Evolutionary conservation across 441 rosid species (phyloP).

Genomic region (Capsella rubella): DNA sequence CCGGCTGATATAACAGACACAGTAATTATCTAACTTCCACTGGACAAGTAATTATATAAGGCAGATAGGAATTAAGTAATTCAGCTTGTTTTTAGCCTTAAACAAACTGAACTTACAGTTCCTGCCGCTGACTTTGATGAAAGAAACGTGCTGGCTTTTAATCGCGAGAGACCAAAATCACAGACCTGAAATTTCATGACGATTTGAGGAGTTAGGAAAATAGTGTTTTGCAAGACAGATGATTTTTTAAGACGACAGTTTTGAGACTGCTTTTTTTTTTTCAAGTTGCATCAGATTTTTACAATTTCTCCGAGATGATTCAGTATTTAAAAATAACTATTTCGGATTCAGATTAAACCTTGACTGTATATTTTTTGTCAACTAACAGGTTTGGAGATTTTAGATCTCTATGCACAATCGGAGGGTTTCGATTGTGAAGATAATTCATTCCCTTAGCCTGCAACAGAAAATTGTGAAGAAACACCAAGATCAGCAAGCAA

Average conservation of each 20-base stretch:
- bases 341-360: conserved; percentile 44
- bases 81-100: conserved; percentile 28
- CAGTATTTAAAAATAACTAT: background rate
- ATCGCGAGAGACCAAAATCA: conserved; percentile 98
- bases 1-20: conserved; percentile 70
- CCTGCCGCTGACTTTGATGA: conserved; percentile 99
- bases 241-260: background rate
- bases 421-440: conserved; percentile 94
- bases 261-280: background rate
- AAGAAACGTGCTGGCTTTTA: conserved; percentile 92
- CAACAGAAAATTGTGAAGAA: conserved; percentile 19
- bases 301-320: background rate
- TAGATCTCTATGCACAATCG: conserved; percentile 96
- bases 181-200: conserved; percentile 68
- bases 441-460: conserved; percentile 99
- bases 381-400: conserved; percentile 98
- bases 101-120: conserved; percentile 77
- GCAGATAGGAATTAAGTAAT: conserved; percentile 1
- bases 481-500: conserved; percentile 28
- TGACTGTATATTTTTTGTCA: conserved; percentile 95
- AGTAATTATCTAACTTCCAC: conserved; percentile 10
- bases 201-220: conserved; percentile 24
- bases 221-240: background rate
- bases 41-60: background rate
- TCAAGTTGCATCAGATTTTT: background rate